These are phyloP conservation scores for Populus hybrid DNA, from an alignment of 441 rosid genomes.

Conservation along the genomic window DNA sequence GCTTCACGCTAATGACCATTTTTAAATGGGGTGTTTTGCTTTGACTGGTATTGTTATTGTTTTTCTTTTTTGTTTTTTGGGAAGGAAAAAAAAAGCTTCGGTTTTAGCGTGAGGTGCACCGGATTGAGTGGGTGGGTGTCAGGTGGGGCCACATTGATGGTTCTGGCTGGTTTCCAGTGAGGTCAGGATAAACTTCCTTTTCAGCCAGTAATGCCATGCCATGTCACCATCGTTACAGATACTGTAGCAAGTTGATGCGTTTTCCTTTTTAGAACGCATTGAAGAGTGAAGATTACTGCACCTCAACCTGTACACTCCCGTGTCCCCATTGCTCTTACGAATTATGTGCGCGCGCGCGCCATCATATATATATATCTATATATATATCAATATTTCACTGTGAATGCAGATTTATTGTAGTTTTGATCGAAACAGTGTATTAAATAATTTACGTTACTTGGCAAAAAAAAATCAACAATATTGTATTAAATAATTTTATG, in stretches of 20 bases:
- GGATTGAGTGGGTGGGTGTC: not conserved
- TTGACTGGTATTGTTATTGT: not conserved
- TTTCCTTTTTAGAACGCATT: not conserved
- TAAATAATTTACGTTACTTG: too few species aligned
- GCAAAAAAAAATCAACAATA: too few species aligned
- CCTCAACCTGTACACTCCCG: too few species aligned
- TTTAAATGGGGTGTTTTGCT: not conserved
- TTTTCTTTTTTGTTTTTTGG: not conserved
- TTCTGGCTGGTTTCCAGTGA: slow-evolving; percentile 13
- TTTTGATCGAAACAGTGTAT: too few species aligned
- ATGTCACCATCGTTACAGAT: slow-evolving; percentile 20
- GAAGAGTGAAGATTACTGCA: too few species aligned
- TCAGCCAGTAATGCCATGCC: slow-evolving; percentile 25
- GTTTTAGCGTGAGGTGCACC: not conserved
- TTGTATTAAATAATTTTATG: too few species aligned
- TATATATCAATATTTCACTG: too few species aligned
- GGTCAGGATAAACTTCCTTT: slow-evolving; percentile 21
- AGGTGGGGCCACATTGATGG: slow-evolving; percentile 26
- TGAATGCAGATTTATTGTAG: too few species aligned
- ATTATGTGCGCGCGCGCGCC: too few species aligned
- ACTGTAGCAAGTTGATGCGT: not conserved
- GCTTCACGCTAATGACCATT: not conserved
- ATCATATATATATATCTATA: too few species aligned
- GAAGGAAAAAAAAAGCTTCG: too few species aligned
- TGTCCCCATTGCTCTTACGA: too few species aligned